Conservation (phyloP, 495 filamentous ascomycete species). For the Tuber calosporum region DNA sequence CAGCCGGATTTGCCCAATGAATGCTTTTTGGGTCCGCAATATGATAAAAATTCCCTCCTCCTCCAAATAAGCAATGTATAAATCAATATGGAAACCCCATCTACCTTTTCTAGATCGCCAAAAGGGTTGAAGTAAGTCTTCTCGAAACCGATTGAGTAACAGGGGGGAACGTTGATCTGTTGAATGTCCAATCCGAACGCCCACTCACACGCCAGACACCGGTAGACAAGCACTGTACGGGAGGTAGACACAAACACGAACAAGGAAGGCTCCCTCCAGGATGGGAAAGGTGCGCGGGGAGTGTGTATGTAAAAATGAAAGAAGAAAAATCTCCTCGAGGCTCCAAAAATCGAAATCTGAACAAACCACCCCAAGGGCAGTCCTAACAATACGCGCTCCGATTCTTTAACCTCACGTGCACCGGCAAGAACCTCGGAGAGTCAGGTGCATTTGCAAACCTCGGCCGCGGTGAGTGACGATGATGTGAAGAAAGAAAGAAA, state of each 20-base stretch:
- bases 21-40: neutral
- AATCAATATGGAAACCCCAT: neutral
- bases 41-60: neutral
- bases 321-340: slow-evolving; percentile 9
- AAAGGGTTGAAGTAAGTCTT: neutral
- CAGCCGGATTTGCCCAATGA: neutral
- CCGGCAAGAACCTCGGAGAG: slow-evolving; percentile 6
- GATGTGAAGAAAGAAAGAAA: neutral
- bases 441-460: slow-evolving; percentile 18
- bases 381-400: slow-evolving; percentile 27
- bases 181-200: neutral
- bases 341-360: slow-evolving; percentile 3
- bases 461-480: neutral
- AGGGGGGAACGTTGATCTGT: neutral
- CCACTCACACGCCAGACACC: neutral
- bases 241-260: neutral
- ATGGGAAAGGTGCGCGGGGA: neutral
- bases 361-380: slow-evolving; percentile 7
- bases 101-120: neutral
- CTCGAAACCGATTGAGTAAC: neutral
- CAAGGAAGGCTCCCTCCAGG: neutral
- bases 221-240: neutral
- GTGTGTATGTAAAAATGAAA: neutral
- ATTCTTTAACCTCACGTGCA: slow-evolving; percentile 14
- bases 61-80: neutral